phyloP scores from a whole-genome alignment of 208 protist genomes.

The Blastocrithidia nonstop region DNA sequence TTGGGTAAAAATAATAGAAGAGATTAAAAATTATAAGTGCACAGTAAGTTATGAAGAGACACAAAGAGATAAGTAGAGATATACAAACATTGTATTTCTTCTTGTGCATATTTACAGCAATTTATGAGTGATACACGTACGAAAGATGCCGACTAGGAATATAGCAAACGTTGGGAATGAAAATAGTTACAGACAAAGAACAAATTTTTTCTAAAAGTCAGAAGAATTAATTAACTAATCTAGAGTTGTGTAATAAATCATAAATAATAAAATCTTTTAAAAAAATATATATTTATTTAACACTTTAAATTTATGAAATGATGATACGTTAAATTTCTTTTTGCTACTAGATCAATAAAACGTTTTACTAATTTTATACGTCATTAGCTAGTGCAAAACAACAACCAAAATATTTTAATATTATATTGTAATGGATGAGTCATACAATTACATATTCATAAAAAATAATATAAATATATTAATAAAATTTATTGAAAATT shows the following conservation, averaged over 20 bases:
- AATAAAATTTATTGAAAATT: background rate
- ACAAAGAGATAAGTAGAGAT: too few species aligned
- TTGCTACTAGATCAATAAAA: background rate
- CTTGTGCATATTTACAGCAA: background rate
- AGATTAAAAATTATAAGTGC: too few species aligned
- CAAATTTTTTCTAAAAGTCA: too few species aligned
- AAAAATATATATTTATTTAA: background rate
- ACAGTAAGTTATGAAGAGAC: too few species aligned
- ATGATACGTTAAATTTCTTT: background rate
- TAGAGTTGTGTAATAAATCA: background rate
- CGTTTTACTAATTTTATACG: background rate
- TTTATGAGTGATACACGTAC: background rate
- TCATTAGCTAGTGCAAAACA: background rate
- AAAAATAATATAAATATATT: background rate
- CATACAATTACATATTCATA: background rate
- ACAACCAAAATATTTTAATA: slow-evolving; percentile 4
- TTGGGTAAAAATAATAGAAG: too few species aligned
- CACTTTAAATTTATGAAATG: background rate
- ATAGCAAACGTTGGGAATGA: background rate
- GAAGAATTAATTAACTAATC: too few species aligned
- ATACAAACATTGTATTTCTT: too few species aligned
- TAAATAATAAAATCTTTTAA: background rate
- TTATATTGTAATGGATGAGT: background rate
- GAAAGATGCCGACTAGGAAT: background rate
- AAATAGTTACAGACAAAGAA: background rate